phyloP scores from a whole-genome alignment of 169 alveolate species.

The Babesia divergens region DNA sequence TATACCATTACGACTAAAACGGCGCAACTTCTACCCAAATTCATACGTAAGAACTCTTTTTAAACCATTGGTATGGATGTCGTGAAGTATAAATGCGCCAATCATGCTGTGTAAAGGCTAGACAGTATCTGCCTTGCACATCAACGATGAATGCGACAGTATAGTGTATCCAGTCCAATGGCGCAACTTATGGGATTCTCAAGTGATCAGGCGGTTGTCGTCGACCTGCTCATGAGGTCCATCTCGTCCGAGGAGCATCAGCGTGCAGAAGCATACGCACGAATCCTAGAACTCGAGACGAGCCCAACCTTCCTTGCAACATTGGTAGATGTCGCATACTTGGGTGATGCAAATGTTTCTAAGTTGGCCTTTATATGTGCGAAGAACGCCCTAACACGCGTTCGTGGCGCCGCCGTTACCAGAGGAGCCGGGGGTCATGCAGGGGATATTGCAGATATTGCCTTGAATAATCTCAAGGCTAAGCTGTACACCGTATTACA shows the following conservation, averaged over 20 bases:
- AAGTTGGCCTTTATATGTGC: constrained; percentile 41
- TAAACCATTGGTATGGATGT: no score
- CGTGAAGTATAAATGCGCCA: no score
- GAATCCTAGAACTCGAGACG: constrained; percentile 41
- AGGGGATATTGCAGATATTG: neutral
- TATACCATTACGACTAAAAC: no score
- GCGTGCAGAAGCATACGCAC: constrained; percentile 39
- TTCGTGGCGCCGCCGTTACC: constrained; percentile 3
- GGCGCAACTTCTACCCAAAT: no score
- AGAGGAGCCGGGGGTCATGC: neutral
- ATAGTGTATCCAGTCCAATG: neutral
- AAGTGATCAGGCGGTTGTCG: constrained; percentile 24
- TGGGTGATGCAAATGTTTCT: constrained; percentile 33
- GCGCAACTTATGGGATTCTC: neutral
- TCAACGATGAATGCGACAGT: neutral
- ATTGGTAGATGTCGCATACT: constrained; percentile 34
- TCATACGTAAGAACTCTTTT: no score
- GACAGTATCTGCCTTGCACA: neutral
- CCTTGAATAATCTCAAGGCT: constrained; percentile 20
- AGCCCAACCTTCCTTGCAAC: constrained; percentile 37
- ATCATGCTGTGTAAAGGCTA: neutral
- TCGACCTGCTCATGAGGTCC: constrained; percentile 25
- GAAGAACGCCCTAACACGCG: constrained; percentile 26
- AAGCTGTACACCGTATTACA: constrained; percentile 20
- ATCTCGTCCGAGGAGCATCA: constrained; percentile 20